Evolutionary conservation across 352 stramenopile genomes (phyloP).

Genomic region (Phytopythium litorale): DNA sequence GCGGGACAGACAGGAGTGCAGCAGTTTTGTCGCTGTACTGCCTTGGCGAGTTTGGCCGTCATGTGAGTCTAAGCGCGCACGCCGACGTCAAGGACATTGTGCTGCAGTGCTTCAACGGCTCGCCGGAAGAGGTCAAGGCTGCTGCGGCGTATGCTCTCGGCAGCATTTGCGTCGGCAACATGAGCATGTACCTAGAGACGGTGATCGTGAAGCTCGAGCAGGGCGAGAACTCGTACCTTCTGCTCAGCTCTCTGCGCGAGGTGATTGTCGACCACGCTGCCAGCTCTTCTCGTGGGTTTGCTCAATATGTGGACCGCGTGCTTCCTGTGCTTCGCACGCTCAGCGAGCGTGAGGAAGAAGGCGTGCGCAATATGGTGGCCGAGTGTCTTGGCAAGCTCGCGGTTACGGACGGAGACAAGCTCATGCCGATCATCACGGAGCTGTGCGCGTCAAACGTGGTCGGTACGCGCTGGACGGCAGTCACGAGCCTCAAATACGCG

Average conservation of each 20-base stretch:
- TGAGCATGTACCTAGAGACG: conserved; percentile 83
- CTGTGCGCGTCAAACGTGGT: conserved; percentile 57
- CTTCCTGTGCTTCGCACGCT: conserved; percentile 94
- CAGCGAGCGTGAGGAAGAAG: conserved; percentile 92
- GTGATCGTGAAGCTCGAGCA: conserved; percentile 93
- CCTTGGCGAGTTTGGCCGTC: conserved; percentile 94
- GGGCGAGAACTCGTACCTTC: conserved; percentile 93
- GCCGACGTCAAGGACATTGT: conserved; percentile 89
- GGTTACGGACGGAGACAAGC: conserved; percentile 82
- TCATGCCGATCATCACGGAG: conserved; percentile 90
- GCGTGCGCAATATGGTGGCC: conserved; percentile 96
- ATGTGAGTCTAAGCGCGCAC: conserved; percentile 86
- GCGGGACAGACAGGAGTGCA: conserved; percentile 51
- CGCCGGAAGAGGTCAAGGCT: conserved; percentile 94
- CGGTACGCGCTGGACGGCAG: conserved; percentile 86
- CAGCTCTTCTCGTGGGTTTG: conserved; percentile 52
- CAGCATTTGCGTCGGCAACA: conserved; percentile 94
- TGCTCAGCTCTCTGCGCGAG: conserved; percentile 96
- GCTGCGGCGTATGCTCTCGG: conserved; percentile 96
- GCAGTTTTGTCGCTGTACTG: conserved; percentile 90
- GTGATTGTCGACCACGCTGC: conserved; percentile 89
- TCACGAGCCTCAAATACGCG: conserved; percentile 92
- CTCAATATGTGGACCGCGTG: conserved; percentile 81
- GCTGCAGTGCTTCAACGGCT: conserved; percentile 82
- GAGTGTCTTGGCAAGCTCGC: conserved; percentile 96